Conservation (phyloP, 2,329 filamentous ascomycete species). For the Venturia asperata region DNA sequence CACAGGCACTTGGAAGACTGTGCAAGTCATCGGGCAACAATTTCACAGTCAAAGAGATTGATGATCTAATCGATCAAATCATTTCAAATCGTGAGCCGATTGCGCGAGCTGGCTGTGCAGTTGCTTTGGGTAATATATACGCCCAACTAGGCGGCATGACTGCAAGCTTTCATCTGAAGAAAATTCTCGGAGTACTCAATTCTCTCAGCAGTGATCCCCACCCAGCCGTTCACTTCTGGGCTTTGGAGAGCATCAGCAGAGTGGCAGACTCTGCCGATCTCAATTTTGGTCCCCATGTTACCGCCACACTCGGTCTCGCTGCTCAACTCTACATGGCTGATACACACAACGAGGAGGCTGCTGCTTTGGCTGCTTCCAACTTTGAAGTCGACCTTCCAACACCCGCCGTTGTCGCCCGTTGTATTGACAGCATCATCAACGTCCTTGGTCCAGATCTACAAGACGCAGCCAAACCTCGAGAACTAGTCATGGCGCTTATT, state of each 20-base stretch:
- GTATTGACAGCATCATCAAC: constrained; percentile 92
- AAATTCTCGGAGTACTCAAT: constrained; percentile 96
- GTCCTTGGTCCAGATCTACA: constrained; percentile 93
- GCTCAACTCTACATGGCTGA: constrained; percentile 89
- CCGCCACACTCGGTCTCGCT: constrained; percentile 85
- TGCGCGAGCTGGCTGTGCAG: constrained; percentile 86
- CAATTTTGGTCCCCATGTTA: constrained; percentile 84
- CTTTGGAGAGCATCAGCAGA: constrained; percentile 75
- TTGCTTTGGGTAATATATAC: constrained; percentile 88
- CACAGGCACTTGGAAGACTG: constrained; percentile 75
- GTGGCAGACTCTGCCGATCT: constrained; percentile 89
- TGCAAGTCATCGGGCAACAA: constrained; percentile 79
- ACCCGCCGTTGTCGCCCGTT: constrained; percentile 73
- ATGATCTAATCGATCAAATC: constrained; percentile 86
- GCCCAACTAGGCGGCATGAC: constrained; percentile 96
- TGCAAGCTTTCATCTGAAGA: constrained; percentile 91
- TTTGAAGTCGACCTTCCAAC: constrained; percentile 80
- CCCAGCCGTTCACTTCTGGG: constrained; percentile 93
- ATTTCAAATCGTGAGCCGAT: constrained; percentile 89
- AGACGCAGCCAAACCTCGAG: constrained; percentile 83
- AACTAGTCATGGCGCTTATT: constrained; percentile 82
- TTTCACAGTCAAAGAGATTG: constrained; percentile 85
- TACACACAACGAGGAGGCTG: constrained; percentile 78
- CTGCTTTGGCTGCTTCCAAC: constrained; percentile 77
- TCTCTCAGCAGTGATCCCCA: constrained; percentile 94